Percentiles rank a stretch among this genome's conserved stretches.
Evolutionary conservation across 192 early-diverging fungal species (phyloP).

Genomic region (Backusella sp.): DNA sequence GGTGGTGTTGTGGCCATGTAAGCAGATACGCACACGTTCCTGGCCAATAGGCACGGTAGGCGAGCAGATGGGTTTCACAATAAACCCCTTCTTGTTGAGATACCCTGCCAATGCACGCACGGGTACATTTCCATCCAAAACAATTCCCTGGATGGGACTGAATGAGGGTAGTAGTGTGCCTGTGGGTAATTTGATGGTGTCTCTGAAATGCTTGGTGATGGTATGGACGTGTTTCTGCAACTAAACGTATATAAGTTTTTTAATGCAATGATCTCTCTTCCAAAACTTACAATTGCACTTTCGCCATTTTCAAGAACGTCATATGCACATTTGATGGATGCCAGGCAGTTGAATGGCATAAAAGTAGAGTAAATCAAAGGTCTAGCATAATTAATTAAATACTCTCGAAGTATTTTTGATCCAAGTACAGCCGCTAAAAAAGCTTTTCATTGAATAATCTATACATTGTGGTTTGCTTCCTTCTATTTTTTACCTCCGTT

Average conservation of each 20-base stretch:
- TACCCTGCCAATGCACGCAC: constrained; percentile 43
- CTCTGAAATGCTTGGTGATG: constrained; percentile 55
- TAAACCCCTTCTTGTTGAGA: constrained; percentile 53
- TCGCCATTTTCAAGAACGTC: constrained; percentile 51
- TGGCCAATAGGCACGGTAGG: constrained; percentile 78
- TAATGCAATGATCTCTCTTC: no score
- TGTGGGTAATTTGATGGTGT: constrained; percentile 42
- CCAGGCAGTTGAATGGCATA: constrained; percentile 61
- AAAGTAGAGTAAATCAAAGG: constrained; percentile 84
- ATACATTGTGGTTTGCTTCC: background rate
- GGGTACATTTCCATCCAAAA: constrained; percentile 64
- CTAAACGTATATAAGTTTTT: constrained; percentile 17
- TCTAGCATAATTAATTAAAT: constrained; percentile 80
- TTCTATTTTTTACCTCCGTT: constrained; percentile 62
- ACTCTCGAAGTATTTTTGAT: constrained; percentile 56
- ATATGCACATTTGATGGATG: constrained; percentile 69
- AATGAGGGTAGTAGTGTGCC: constrained; percentile 59
- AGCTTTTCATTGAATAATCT: background rate
- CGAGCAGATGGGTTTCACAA: constrained; percentile 74
- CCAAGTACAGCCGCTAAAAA: constrained; percentile 69
- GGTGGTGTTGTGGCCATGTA: constrained; percentile 74
- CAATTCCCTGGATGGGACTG: constrained; percentile 77
- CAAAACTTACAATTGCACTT: constrained; percentile 46
- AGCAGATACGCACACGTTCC: constrained; percentile 82
- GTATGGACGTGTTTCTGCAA: constrained; percentile 41